Conservation (phyloP, 169 alveolate genomes). For the Babesia sp. region DNA sequence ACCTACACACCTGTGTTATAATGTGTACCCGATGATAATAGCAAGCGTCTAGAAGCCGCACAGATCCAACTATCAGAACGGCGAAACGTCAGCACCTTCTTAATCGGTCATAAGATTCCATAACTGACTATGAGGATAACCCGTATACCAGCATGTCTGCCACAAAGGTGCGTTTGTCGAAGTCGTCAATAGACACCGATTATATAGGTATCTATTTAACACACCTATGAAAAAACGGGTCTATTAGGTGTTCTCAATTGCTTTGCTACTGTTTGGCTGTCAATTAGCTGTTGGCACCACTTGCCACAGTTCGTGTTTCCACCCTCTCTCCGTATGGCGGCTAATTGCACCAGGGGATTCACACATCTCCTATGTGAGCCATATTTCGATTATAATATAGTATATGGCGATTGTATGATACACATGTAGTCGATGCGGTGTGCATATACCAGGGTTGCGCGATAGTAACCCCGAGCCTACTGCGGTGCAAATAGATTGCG, state of each 20-base stretch:
- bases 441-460: neutral
- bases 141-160: neutral
- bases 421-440: neutral
- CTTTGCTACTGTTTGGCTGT: neutral
- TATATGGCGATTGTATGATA: no score
- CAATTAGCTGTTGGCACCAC: neutral
- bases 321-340: neutral
- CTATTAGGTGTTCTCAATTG: neutral
- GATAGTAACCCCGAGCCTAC: neutral
- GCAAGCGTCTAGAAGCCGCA: no score
- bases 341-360: neutral
- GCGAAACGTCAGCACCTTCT: no score
- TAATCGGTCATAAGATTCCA: no score
- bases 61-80: no score
- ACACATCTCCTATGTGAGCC: neutral
- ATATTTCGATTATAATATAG: neutral
- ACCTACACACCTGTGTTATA: neutral
- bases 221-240: neutral
- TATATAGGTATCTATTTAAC: neutral
- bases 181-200: neutral
- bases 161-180: neutral
- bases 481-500: no score
- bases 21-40: neutral
- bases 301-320: constrained; percentile 5
- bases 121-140: no score